Percentiles rank a stretch among this genome's conserved stretches.
Evolutionary conservation across 2,329 filamentous ascomycete genomes (phyloP).

Genomic region (Aspergillus sp.): DNA sequence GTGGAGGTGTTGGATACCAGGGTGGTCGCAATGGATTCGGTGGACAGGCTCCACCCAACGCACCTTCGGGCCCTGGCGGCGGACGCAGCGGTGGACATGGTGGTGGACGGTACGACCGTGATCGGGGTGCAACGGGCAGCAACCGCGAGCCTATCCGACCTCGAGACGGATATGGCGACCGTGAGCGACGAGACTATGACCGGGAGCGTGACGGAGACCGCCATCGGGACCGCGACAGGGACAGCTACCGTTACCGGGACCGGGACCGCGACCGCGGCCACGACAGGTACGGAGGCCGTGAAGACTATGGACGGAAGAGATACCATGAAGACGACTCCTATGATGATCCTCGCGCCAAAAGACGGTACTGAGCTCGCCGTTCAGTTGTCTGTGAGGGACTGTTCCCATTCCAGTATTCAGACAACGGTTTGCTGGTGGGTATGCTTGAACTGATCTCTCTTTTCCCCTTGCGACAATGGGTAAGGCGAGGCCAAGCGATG

Average conservation of each 20-base stretch:
- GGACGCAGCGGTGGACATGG: slow-evolving; percentile 53
- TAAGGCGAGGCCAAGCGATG: slow-evolving; percentile 29
- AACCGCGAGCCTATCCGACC: slow-evolving; percentile 82
- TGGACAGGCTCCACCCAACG: slow-evolving; percentile 49
- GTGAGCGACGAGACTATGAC: slow-evolving; percentile 43
- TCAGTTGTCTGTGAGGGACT: slow-evolving; percentile 6
- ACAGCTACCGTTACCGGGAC: slow-evolving; percentile 46
- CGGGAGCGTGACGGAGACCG: slow-evolving; percentile 56
- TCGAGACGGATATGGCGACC: slow-evolving; percentile 57
- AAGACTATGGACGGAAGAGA: slow-evolving; percentile 61
- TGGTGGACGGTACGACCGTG: slow-evolving; percentile 50
- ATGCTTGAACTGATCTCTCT: slow-evolving; percentile 34
- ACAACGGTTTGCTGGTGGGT: slow-evolving; percentile 45
- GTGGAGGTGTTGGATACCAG: slow-evolving; percentile 57
- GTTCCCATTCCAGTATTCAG: slow-evolving; percentile 19
- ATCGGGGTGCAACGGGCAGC: slow-evolving; percentile 65
- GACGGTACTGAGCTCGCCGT: slow-evolving; percentile 52
- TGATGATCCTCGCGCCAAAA: slow-evolving; percentile 68
- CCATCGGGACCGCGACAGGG: slow-evolving; percentile 55
- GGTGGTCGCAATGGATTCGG: slow-evolving; percentile 55
- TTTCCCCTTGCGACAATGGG: slow-evolving; percentile 32
- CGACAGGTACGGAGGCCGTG: slow-evolving; percentile 49
- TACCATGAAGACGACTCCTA: slow-evolving; percentile 75
- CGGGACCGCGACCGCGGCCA: slow-evolving; percentile 49
- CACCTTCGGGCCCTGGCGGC: slow-evolving; percentile 55